phyloP scores from a whole-genome alignment of 805 yeast genomes.

The Deakozyma indianensis region DNA sequence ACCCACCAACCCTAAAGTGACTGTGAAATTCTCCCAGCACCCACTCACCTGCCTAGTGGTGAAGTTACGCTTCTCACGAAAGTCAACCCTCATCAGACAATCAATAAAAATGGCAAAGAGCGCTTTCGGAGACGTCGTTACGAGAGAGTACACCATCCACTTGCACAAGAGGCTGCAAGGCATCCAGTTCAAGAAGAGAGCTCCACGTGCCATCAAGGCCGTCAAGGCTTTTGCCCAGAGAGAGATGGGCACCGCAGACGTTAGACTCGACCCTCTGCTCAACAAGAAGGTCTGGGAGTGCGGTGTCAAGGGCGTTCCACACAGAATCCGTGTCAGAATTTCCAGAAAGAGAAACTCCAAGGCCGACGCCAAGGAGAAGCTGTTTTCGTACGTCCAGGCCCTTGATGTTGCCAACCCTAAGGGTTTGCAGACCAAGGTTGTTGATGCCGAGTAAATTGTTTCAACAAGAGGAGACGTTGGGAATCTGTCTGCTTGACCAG shows the following conservation, averaged over 20 bases:
- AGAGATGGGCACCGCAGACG: slow-evolving; percentile 99
- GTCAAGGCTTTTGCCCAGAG: slow-evolving; percentile 95
- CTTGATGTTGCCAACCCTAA: slow-evolving; percentile 88
- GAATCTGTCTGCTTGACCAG: too few species aligned
- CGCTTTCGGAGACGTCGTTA: slow-evolving; percentile 97
- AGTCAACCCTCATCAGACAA: too few species aligned
- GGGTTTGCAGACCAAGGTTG: slow-evolving; percentile 96
- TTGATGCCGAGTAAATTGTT: slow-evolving; percentile 61
- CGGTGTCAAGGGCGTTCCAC: slow-evolving; percentile 98
- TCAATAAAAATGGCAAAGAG: slow-evolving; percentile 32
- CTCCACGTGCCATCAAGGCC: slow-evolving; percentile 99
- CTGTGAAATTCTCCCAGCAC: not conserved
- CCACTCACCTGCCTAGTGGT: too few species aligned
- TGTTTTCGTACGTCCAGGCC: slow-evolving; percentile 96
- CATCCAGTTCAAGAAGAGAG: slow-evolving; percentile 98
- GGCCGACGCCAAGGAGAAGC: slow-evolving; percentile 96
- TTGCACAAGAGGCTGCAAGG: slow-evolving; percentile 99
- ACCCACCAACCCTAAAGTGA: too few species aligned
- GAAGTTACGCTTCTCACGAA: too few species aligned
- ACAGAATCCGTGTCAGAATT: slow-evolving; percentile 96
- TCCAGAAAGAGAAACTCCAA: slow-evolving; percentile 99
- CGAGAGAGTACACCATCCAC: slow-evolving; percentile 99
- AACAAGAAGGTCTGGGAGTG: slow-evolving; percentile 98
- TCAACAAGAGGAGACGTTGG: too few species aligned
- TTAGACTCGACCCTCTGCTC: slow-evolving; percentile 96